Evolutionary conservation across 83 land plant genomes (phyloP).

Genomic region (Larix sibirica): DNA sequence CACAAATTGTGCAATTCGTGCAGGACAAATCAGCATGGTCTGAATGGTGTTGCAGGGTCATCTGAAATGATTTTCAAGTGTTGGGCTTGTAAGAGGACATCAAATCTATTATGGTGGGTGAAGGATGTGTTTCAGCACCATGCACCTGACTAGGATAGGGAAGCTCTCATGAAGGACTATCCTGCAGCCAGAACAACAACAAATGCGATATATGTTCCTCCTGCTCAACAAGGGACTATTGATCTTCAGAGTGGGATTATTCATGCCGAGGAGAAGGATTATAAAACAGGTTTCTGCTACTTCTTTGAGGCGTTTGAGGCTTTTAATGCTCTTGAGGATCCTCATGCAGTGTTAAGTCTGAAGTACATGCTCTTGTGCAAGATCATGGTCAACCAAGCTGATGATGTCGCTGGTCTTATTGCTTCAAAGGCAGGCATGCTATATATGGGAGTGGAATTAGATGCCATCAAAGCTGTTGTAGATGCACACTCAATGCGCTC

Average conservation of each 20-base stretch:
- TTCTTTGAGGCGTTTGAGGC: conserved; percentile 95
- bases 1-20: too few species aligned
- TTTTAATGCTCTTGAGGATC: conserved; percentile 85
- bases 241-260: too few species aligned
- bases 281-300: conserved; percentile 65
- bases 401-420: conserved; percentile 85
- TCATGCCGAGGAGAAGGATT: too few species aligned
- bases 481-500: conserved; percentile 51
- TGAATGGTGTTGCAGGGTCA: too few species aligned
- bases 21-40: too few species aligned
- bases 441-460: conserved; percentile 79
- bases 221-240: conserved; percentile 84
- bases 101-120: too few species aligned
- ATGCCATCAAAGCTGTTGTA: conserved; percentile 93
- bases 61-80: too few species aligned
- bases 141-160: too few species aligned
- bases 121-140: too few species aligned
- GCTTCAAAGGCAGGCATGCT: conserved; percentile 86
- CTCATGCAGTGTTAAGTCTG: conserved; percentile 75
- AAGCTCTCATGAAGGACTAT: too few species aligned
- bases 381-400: conserved; percentile 85
- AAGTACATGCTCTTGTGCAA: conserved; percentile 91
- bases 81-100: too few species aligned
- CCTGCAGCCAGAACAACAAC: conserved; percentile 85
- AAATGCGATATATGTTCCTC: conserved; percentile 87